These are phyloP conservation scores for Cytospora paraplurivora DNA, from an alignment of 2,329 filamentous ascomycete genomes.

Conservation along the genomic window DNA sequence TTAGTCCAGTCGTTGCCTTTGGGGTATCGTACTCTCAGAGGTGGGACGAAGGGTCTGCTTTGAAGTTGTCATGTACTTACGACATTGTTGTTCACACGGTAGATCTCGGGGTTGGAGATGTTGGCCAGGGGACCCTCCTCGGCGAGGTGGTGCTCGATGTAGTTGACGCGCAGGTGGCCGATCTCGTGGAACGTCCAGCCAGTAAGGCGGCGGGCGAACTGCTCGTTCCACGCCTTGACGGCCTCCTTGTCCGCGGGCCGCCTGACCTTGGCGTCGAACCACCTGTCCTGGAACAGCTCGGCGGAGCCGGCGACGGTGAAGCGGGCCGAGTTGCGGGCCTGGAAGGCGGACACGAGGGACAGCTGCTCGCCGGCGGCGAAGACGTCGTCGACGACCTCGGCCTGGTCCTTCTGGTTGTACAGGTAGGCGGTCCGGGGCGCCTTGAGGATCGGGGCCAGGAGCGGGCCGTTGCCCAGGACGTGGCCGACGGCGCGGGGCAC, in stretches of 20 bases:
- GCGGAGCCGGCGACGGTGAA: conserved; percentile 82
- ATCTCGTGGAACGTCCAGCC: conserved; percentile 97
- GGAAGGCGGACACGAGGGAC: conserved; percentile 79
- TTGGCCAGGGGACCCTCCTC: conserved; percentile 52
- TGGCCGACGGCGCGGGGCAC: conserved; percentile 82
- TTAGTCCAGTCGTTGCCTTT: conserved; percentile 32
- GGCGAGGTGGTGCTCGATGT: conserved; percentile 74
- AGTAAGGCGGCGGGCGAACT: conserved; percentile 82
- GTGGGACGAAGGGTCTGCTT: neutral
- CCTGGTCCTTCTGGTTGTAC: conserved; percentile 90
- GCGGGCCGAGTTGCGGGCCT: conserved; percentile 91
- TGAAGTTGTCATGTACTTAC: conserved; percentile 57
- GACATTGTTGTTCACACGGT: conserved; percentile 95
- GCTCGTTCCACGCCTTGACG: conserved; percentile 73
- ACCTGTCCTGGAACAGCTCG: conserved; percentile 84
- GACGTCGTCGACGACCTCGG: conserved; percentile 71
- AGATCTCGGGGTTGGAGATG: conserved; percentile 80
- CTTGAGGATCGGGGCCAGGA: conserved; percentile 79
- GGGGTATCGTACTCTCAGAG: neutral
- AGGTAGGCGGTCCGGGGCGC: conserved; percentile 86
- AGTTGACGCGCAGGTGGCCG: conserved; percentile 83
- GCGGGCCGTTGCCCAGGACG: conserved; percentile 73
- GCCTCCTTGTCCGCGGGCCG: conserved; percentile 53
- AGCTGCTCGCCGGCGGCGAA: conserved; percentile 86
- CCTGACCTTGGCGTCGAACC: conserved; percentile 81